phyloP scores from a whole-genome alignment of 179 eudicot species.

The Patellifolia procumbens region DNA sequence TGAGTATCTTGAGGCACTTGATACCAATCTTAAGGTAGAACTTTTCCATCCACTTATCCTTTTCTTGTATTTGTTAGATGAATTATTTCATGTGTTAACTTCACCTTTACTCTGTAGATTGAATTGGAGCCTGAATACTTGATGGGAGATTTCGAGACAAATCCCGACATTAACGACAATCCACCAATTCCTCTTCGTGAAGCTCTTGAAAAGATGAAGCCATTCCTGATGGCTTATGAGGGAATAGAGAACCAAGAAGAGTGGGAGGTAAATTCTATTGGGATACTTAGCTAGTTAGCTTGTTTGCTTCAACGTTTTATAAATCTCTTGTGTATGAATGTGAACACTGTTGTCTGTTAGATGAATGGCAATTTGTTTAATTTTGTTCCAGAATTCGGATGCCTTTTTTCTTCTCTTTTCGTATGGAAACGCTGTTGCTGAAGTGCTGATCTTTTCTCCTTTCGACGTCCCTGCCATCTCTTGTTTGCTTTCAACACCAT shows the following conservation, averaged over 20 bases:
- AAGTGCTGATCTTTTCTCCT: too few relatives aligned
- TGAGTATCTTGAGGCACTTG: constrained; percentile 60
- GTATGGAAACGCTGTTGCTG: too few relatives aligned
- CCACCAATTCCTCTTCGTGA: constrained; percentile 82
- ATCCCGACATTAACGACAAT: constrained; percentile 82
- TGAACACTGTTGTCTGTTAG: not conserved
- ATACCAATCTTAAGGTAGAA: constrained; percentile 63
- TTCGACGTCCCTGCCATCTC: too few relatives aligned
- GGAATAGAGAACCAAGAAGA: constrained; percentile 74
- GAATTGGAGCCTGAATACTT: constrained; percentile 92
- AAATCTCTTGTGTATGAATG: too few relatives aligned
- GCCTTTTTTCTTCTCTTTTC: too few relatives aligned
- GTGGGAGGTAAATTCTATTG: constrained; percentile 70
- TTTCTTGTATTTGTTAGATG: not conserved
- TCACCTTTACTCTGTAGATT: constrained; percentile 45
- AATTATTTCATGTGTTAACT: constrained; percentile 8
- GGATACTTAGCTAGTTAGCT: not conserved
- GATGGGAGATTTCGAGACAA: constrained; percentile 76
- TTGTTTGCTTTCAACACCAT: not conserved
- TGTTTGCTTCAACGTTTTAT: not conserved
- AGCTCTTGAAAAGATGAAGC: constrained; percentile 87
- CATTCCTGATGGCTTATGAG: constrained; percentile 82
- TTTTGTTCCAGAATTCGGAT: too few relatives aligned
- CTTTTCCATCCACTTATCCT: not conserved
- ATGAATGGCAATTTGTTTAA: too few relatives aligned